phyloP scores from a whole-genome alignment of 2,329 filamentous ascomycete species.

The Teratosphaeria nubilosa region DNA sequence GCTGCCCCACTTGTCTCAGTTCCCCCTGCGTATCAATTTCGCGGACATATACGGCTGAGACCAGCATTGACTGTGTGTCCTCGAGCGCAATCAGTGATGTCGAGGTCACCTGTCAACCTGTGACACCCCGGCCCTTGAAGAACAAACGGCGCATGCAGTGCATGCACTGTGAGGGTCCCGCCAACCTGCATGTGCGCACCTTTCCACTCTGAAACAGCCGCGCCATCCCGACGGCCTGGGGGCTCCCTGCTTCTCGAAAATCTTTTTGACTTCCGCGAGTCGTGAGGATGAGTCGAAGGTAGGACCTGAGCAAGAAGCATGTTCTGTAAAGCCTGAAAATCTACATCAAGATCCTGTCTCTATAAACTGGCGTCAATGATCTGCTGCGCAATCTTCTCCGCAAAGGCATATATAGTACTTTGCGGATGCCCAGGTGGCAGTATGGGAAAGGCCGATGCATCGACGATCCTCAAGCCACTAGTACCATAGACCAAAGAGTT shows the following conservation, averaged over 20 bases:
- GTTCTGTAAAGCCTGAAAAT: neutral
- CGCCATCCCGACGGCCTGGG: neutral
- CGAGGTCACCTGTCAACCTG: neutral
- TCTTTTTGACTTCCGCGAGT: neutral
- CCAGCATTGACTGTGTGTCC: neutral
- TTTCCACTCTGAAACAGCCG: neutral
- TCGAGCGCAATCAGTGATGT: neutral
- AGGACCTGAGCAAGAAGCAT: too few species aligned
- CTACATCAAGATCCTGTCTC: neutral
- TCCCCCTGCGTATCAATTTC: neutral
- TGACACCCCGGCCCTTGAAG: neutral
- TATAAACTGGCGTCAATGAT: neutral
- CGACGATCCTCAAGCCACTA: constrained; percentile 14
- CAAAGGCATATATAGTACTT: constrained; percentile 7
- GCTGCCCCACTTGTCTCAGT: neutral
- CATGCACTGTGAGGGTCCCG: neutral
- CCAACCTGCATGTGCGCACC: neutral
- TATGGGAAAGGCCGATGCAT: constrained; percentile 13
- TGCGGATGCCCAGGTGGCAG: constrained; percentile 18
- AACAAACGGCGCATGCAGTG: neutral
- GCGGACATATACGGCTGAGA: neutral
- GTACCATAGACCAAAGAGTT: constrained; percentile 14
- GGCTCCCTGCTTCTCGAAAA: neutral
- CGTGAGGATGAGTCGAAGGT: too few species aligned
- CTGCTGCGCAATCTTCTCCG: constrained; percentile 1